Evolutionary conservation across 1,284 basidiomycete species (phyloP).

Genomic region (Ceratorhiza oryzae-sativae): DNA sequence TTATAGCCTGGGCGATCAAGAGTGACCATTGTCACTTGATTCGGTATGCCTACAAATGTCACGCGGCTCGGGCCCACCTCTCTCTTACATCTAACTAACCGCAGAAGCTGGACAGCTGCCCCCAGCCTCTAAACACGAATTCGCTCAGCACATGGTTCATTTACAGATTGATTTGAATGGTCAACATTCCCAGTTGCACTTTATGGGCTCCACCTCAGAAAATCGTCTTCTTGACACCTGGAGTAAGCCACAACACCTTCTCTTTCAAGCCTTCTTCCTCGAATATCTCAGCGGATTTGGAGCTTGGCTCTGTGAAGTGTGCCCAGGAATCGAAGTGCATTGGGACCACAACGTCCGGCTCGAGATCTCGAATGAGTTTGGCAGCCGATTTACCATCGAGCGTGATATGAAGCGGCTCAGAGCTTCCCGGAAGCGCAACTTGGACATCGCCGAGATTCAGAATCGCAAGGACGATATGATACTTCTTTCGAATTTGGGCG

Average conservation of each 20-base stretch:
- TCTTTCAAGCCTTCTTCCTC: conserved; percentile 22
- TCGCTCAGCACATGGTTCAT: too few relatives aligned
- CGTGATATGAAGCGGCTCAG: conserved; percentile 18
- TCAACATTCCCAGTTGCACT: background rate
- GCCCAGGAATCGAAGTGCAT: conserved; percentile 28
- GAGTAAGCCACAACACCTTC: conserved; percentile 12
- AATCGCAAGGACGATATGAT: conserved; percentile 36
- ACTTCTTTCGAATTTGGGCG: conserved; percentile 27
- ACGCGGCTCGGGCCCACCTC: too few relatives aligned
- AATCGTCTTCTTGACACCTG: background rate
- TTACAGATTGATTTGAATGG: too few relatives aligned
- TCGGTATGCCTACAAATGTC: too few relatives aligned
- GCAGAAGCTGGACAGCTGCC: too few relatives aligned
- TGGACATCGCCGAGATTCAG: conserved; percentile 13
- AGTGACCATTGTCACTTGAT: too few relatives aligned
- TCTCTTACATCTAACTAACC: too few relatives aligned
- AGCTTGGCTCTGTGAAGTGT: conserved; percentile 6
- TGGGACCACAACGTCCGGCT: conserved; percentile 8
- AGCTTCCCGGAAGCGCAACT: background rate
- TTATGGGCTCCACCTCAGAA: background rate
- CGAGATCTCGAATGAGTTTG: conserved; percentile 12
- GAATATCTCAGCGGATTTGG: background rate
- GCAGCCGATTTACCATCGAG: conserved; percentile 14
- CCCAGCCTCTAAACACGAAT: too few relatives aligned
- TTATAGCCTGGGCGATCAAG: too few relatives aligned